Base-by-base conservation (phyloP, 148 eudicot species). In the Amaranthus cruentus region DNA sequence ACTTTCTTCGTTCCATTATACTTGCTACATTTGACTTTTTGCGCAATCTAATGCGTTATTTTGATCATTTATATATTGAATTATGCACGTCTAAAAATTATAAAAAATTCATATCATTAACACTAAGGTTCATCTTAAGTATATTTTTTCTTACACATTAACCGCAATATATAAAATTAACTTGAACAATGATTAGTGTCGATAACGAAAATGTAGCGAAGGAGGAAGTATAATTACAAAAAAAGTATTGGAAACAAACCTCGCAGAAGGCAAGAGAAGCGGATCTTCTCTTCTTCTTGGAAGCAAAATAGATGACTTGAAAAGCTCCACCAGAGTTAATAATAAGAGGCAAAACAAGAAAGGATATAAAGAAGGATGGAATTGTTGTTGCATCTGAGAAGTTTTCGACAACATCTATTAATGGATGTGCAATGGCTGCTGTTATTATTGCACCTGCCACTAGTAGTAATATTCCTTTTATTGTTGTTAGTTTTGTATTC, bases 291-390 rank as follows among this genome's bases (percentile, higher is more conserved):
- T 79, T 91, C 73, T 95, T 95, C 77, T 93, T 80, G 78, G 82
- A 82, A n/a, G 99, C 86, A 77, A 91, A 95, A 75, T 90, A 88
- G 69, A 95, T 86, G 60, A 96, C 97, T 6, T 96, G 86, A 7
- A 91, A 96, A 47, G 97, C 89, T 84, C 91, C 99, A 66, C 97
- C 88, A 53, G 99, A 91, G 85, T 88, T 91, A 54, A 96, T 94
- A 56, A 96, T 97, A 44, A 91, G 67, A 10, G 99, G 99, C 38
- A 92, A 75, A 47, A 76, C 89, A 65, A 95, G 86, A 75, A 95
- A 95, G 9, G 99, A 91, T 75, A 95, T 90, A 80, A 95, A 95
- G 83, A 95, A 95, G 28, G 96, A 75, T 50, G 99, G 99, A 61
- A 95, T 91, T 76, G 89, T 78, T 13, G 99, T 91, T 62, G 96